Base-by-base conservation (phyloP, 495 filamentous ascomycete species). In the Penicillium malachiteum region DNA sequence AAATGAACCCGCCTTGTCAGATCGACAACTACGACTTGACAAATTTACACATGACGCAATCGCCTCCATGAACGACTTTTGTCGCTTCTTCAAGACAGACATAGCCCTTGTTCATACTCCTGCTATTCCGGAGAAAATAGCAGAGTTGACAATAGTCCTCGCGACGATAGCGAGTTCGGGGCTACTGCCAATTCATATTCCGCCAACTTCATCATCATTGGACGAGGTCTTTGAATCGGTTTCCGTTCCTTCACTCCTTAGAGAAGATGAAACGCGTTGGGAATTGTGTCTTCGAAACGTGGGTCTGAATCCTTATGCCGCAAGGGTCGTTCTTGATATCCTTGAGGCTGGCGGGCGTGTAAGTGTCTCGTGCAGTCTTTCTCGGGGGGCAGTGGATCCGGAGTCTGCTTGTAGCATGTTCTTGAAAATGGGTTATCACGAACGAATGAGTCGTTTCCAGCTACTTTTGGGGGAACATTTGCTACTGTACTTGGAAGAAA, bases 261-360 rank as follows among this genome's bases (percentile, higher is more conserved):
- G 39, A 8, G 34, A 50, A 7, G 33, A 50, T 0, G 48, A 50
- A n/a, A 39, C 48, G 2, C 9, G 70, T 30, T 91, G 87, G 86
- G 91, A 95, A 68, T 32, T 85, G 10, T 91, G 90, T 60, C 73
- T 96, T 13, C 79, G 89, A 18, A 66, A 76, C n/a, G 79, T 80
- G 11, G 92, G 91, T 3, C 69, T 94, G 71, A 96, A 95, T 73
- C 83, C 86, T 4, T 94, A 81, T 67, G 91, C 88, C 2, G 90
- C 92, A 17, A 89, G 93, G 62, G 79, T 76, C 13, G 71, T 93
- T 0, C 71, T 93, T 18, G 62, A 59, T 11, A 52, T 73, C 8
- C 57, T 81, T 51, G 75, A 81, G 0, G 10, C 7, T 12, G 42
- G 26, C 16, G 42, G 18, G 21, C 21, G 21, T 26, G 21, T 26